Conservation (phyloP, 1,284 basidiomycete species). For the Filobasidium uniguttulatum region DNA sequence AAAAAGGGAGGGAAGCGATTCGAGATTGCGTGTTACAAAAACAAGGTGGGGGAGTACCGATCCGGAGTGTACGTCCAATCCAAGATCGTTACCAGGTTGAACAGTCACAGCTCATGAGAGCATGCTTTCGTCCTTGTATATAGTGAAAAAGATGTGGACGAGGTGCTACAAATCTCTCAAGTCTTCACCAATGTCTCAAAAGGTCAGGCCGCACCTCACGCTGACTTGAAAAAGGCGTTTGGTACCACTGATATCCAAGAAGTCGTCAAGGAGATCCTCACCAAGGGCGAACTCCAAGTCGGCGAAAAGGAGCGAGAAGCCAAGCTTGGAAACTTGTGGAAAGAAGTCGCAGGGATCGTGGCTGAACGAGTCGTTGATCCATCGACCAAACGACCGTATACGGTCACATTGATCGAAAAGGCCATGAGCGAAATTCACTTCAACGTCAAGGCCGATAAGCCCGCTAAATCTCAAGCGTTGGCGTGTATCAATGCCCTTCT, state of each 20-base stretch:
- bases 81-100: background rate
- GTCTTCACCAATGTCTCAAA: constrained; percentile 96
- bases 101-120: background rate
- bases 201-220: constrained; percentile 76
- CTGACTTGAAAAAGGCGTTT: constrained; percentile 85
- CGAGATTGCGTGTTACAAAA: constrained; percentile 99
- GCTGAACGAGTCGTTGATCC: constrained; percentile 94
- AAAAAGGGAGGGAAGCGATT: constrained; percentile 97
- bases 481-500: constrained; percentile 81
- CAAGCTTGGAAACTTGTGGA: constrained; percentile 66
- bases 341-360: constrained; percentile 87
- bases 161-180: constrained; percentile 92
- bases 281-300: constrained; percentile 93
- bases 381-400: constrained; percentile 71
- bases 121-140: constrained; percentile 2
- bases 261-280: constrained; percentile 82
- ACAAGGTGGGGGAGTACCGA: constrained; percentile 95
- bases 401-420: constrained; percentile 94
- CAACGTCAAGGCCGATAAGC: constrained; percentile 75
- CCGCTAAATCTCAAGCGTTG: constrained; percentile 81
- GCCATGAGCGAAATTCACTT: constrained; percentile 91
- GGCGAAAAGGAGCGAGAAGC: constrained; percentile 93
- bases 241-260: constrained; percentile 57
- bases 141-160: constrained; percentile 84
- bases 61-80: constrained; percentile 60